phyloP scores from a whole-genome alignment of 768 basidiomycete genomes.

The Naematelia encephala region DNA sequence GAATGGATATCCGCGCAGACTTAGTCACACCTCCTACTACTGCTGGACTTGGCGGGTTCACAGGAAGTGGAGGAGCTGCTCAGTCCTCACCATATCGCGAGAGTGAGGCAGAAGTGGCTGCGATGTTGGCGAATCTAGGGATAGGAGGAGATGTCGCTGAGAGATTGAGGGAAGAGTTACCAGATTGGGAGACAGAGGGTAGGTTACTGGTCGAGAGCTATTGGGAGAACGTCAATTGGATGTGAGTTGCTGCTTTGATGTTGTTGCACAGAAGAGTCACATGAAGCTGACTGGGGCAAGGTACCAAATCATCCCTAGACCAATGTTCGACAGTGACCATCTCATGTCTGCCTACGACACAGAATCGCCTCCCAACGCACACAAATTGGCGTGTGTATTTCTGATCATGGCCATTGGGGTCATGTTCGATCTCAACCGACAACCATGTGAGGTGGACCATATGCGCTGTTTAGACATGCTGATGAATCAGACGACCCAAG shows the following conservation, averaged over 20 bases:
- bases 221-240: slow-evolving; percentile 50
- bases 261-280: slow-evolving; percentile 1
- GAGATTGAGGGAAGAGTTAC: slow-evolving; percentile 30
- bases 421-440: slow-evolving; percentile 46
- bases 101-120: background rate
- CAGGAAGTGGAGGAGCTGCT: background rate
- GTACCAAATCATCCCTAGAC: slow-evolving; percentile 35
- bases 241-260: slow-evolving; percentile 26
- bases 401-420: slow-evolving; percentile 47
- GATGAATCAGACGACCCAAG: slow-evolving; percentile 33
- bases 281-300: slow-evolving; percentile 14
- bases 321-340: slow-evolving; percentile 44
- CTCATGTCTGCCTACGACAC: slow-evolving; percentile 40
- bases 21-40: background rate
- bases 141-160: slow-evolving; percentile 18
- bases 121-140: background rate
- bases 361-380: slow-evolving; percentile 29
- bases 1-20: background rate
- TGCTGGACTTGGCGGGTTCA: background rate
- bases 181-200: slow-evolving; percentile 44
- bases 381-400: slow-evolving; percentile 50
- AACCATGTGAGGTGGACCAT: slow-evolving; percentile 34
- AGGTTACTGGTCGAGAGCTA: slow-evolving; percentile 36
- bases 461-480: background rate
- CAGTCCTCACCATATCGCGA: background rate